Base-by-base conservation (phyloP, 306 rosid genomes). In the Lotus japonicus region DNA sequence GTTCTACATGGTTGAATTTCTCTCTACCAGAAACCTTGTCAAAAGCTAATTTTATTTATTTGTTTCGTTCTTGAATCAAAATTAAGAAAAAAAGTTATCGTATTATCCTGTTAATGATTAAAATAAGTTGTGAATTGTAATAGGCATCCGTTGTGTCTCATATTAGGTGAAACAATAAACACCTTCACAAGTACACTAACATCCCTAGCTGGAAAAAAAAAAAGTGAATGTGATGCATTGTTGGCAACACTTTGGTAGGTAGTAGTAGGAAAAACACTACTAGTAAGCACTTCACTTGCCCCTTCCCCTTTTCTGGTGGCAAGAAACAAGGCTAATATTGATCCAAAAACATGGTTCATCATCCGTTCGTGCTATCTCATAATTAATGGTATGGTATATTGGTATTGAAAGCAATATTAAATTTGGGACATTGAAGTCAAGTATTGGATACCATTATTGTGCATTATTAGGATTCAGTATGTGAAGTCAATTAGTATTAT, bases 91-190 rank as follows among this genome's bases (percentile, higher is more conserved):
- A n/a, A n/a, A n/a, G n/a, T n/a, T n/a, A n/a, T n/a, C n/a, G n/a
- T n/a, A 21, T 28, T 28, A 28, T 28, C 36, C 6, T 31, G 6
- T 31, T 31, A 31, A 31, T 31, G 7, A 31, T 5, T 31, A 31
- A 31, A 31, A 31, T 2, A 26, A 26, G 31, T 26, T 26, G 4
- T 26, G 31, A 26, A 26, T 26, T 26, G 31, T 4, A 26, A 26
- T 1, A 26, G 4, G 36, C 36, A 31, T 31, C 2, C 55, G 17
- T 44, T 23, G 28, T 31, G 5, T 13, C 48, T 48, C 15, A 21
- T 12, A 48, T 62, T 68, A 61, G 79, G 68, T 76, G 59, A 67
- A 36, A 63, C 17, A 61, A 67, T 66, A 55, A 75, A 70, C 57
- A 68, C 4, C 5, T 67, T 69, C 85, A 73, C 80, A 50, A 39